A percentile compares a stretch with the other conserved stretches of the same genome.
These are phyloP conservation scores for Polyporus arcularius DNA, from an alignment of 768 basidiomycete species.

Conservation along the genomic window DNA sequence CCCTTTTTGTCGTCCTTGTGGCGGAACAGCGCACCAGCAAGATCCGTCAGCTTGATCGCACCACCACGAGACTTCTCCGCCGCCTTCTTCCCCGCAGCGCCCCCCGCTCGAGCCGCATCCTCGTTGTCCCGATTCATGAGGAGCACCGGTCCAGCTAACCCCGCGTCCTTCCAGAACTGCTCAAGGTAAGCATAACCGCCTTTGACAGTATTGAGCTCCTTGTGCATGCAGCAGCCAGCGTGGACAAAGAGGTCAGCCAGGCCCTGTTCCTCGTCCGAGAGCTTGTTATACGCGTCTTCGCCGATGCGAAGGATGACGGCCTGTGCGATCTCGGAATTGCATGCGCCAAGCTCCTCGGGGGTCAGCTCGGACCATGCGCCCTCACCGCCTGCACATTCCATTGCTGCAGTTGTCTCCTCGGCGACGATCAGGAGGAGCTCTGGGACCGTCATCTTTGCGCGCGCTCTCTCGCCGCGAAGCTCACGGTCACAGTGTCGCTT, in stretches of 20 bases:
- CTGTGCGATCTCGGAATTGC: too few species aligned
- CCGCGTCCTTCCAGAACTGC: not conserved
- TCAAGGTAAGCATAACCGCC: slow-evolving; percentile 5
- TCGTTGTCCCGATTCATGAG: slow-evolving; percentile 19
- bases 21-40: slow-evolving; percentile 33
- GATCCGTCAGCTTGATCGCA: slow-evolving; percentile 27
- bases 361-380: too few species aligned
- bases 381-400: too few species aligned
- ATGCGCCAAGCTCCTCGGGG: too few species aligned
- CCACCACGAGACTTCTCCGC: slow-evolving; percentile 15
- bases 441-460: too few species aligned
- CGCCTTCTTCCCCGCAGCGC: too few species aligned
- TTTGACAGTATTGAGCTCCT: slow-evolving; percentile 20
- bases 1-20: slow-evolving; percentile 41
- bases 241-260: slow-evolving; percentile 7
- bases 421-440: too few species aligned
- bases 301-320: not conserved
- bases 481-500: too few species aligned
- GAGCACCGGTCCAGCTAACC: slow-evolving; percentile 3
- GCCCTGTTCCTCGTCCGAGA: not conserved
- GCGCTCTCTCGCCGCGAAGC: too few species aligned
- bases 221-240: slow-evolving; percentile 18
- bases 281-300: not conserved
- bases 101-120: not conserved
- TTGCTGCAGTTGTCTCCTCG: too few species aligned